Evolutionary conservation across 352 stramenopile species (phyloP), one percentile per base, ranked within the genome.

Genomic region (Pythium coloratum): DNA sequence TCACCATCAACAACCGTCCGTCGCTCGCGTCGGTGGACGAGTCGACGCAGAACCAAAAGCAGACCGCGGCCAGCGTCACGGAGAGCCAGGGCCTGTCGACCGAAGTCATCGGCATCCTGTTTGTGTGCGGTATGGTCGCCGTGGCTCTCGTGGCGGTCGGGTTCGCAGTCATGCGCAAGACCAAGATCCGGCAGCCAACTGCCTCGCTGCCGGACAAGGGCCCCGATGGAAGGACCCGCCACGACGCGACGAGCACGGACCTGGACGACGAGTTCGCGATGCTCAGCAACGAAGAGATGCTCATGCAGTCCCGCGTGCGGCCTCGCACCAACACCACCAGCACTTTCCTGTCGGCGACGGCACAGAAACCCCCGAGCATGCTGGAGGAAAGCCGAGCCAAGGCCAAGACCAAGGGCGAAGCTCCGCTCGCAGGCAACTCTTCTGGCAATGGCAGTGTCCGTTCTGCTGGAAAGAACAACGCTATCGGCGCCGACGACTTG

Each of bases 261-360:
- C 71, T 86, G 9, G 84, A 86, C 33, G 78, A 93, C 61, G 79
- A 90, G 58, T 93, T 93, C 66, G 84, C 81, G 20, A 93, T 93
- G 84, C 81, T 93, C 26, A 93, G 84, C 55, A 81, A 89, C 59
- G 62, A 89, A 55, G 84, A 93, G 70, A 63, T 67, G 24, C 78
- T 82, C 7, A 89, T 93, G 68, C 76, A 71, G 53, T 80, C 76
- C 61, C 64, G 74, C 20, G 20, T 24, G 46, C 59, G 56, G 12
- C 49, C 51, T 12, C 51, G 71, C 50, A 56, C 38, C 14, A 89
- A 82, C 59, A 86, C 80, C 46, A 55, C 57, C 24, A 89, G 79
- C 62, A 87, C 81, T 12, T 91, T 84, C 54, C 66, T 91, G 28
- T 81, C 74, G 4, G 78, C 77, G 24, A 62, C 85, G 16, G 68